Base-by-base conservation (phyloP, 495 filamentous ascomycete species). In the Penicillium taxi region DNA sequence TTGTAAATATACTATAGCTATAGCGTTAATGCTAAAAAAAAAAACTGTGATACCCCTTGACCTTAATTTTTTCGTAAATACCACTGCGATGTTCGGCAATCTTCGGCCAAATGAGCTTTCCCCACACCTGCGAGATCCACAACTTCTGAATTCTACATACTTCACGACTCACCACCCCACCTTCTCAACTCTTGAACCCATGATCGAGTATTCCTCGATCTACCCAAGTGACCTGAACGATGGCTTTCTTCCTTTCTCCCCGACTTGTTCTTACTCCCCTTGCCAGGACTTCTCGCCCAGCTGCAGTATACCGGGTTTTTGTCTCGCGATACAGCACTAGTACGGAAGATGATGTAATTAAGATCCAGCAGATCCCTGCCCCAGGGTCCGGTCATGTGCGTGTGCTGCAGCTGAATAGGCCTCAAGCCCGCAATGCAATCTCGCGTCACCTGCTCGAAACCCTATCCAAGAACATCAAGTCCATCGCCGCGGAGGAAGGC, bases 361-460 rank as follows among this genome's bases (percentile, higher is more conserved):
- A 78, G 39, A 69, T 77, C 37, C 75, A 70, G 28, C 75, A 82
- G 56, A 50, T 95, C 25, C 82, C 81, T 24, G 84, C 91, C 0
- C 82, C 91, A 0, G 78, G 82, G 47, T 74, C 75, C 4, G 91
- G 91, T 39, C 80, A 80, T 61, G 90, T 98, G 56, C 80, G 84
- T 27, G 73, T 96, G 42, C 74, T 98, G 35, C 80, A 86, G 34
- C 78, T 98, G 45, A 85, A 94, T 61, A 77, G 85, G 9, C 91
- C 88, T 2, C 52, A 71, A 1, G 82, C 86, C 25, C 81, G 86
- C 44, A 98, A 98, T 53, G 88, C 91, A 31, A 82, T 98, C 60
- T 96, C 90, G 0, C 70, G 68, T 31, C 74, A 77, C 24, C 69
- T 98, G 21, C 70, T 98, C 35, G 56, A 72, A 5, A 73, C 80